Evolutionary conservation across 2,329 filamentous ascomycete genomes (phyloP).

Genomic region (Penicillium crustosum): DNA sequence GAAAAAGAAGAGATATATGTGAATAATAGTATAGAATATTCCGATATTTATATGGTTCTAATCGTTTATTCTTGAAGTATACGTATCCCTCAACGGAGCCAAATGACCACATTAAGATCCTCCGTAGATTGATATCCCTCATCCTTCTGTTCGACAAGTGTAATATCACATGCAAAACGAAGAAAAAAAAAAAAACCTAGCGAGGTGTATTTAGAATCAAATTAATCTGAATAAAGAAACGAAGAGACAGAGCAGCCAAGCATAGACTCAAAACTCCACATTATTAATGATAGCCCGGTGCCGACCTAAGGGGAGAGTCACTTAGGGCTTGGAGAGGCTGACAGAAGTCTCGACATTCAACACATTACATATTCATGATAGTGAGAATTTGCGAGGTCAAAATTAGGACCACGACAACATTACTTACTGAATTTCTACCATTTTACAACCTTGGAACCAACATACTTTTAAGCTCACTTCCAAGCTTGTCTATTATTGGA

Average conservation of each 20-base stretch:
- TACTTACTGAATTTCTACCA: background rate
- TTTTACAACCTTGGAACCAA: too few species aligned
- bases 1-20: slow-evolving; percentile 1
- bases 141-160: background rate
- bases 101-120: background rate
- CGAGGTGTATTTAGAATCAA: background rate
- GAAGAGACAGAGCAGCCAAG: background rate
- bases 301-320: too few species aligned
- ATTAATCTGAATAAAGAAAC: background rate
- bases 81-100: too few species aligned
- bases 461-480: too few species aligned
- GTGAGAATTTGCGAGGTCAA: background rate
- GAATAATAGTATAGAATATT: slow-evolving; percentile 4
- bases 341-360: background rate
- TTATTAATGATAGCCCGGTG: background rate
- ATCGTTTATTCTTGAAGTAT: background rate
- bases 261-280: background rate
- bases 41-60: background rate
- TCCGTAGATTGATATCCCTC: background rate
- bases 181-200: too few species aligned
- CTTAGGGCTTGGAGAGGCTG: background rate
- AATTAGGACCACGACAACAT: background rate
- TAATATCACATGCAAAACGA: too few species aligned
- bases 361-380: background rate
- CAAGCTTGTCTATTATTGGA: background rate